Evolutionary conservation across 352 stramenopile species (phyloP), one percentile per base, ranked within the genome.

Genomic region (Phytophthora fragariae): DNA sequence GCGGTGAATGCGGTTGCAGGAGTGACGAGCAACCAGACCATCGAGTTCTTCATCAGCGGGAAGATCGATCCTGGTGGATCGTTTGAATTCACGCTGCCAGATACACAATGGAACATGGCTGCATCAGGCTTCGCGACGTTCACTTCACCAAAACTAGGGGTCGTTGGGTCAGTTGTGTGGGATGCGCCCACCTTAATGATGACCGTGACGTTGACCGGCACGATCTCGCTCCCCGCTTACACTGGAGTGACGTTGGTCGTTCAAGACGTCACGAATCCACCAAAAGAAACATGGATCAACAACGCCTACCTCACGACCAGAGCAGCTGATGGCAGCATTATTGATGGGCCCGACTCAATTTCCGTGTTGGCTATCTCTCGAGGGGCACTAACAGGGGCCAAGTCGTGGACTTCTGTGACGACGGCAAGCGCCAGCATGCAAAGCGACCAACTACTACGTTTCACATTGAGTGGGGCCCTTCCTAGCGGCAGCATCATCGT

Each of bases 261-360:
- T 27, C 68, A 68, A 49, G 49, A 68, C 0, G 76, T 92, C 5
- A 75, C 53, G 24, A 93, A 85, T 56, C 84, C 84, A 15, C 86
- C 86, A 2, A 89, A 88, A 54, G 84, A 89, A 47, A 88, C 72
- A 2, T 76, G 72, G 11, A 67, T 82, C 1, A 85, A 83, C 39
- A 77, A 80, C 21, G 83, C 80, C 0, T 75, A 70, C 10, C 12
- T 92, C 15, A 82, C 64, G 10, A 90, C 77, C 7, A 56, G 53
- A 67, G 73, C 75, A 17, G 15, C 57, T 8, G 80, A 91, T 21
- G 77, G 80, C 2, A 56, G 49, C 6, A 65, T 83, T 5, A 83
- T 92, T 44, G 86, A 93, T 46, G 86, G 83, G 12, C 78, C 84
- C 6, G 81, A 74, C 9, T 67, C 66, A 1, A 70, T 93, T 31